Evolutionary conservation across 2,329 filamentous ascomycete genomes (phyloP).

Genomic region (Diplodia intermedia): DNA sequence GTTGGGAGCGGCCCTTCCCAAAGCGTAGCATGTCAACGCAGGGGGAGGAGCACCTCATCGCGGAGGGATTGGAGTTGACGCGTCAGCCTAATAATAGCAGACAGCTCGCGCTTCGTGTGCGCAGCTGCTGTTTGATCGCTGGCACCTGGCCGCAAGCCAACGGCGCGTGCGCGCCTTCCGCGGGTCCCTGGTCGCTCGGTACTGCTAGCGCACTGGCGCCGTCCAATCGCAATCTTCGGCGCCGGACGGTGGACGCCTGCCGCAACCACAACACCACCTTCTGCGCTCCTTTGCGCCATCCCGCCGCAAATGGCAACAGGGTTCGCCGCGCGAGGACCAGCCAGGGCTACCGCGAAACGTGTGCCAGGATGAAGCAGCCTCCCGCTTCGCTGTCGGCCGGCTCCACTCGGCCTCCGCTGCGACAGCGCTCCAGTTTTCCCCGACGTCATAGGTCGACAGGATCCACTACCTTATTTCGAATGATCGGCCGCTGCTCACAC

Average conservation of each 20-base stretch:
- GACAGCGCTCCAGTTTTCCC: constrained; percentile 23
- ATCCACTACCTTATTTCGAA: constrained; percentile 21
- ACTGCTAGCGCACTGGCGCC: background rate
- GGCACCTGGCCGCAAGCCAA: background rate
- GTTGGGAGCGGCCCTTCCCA: background rate
- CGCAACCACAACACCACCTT: background rate
- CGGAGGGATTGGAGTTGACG: background rate
- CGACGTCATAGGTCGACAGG: constrained; percentile 11
- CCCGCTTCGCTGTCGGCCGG: background rate
- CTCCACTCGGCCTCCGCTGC: constrained; percentile 15
- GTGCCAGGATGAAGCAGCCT: background rate
- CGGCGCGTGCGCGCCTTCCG: constrained; percentile 6
- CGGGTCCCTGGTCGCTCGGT: background rate
- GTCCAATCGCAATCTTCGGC: constrained; percentile 17
- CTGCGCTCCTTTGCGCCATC: background rate
- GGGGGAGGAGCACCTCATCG: background rate
- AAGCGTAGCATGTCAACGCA: background rate
- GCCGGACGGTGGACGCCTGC: background rate
- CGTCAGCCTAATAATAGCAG: constrained; percentile 17
- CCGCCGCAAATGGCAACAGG: background rate
- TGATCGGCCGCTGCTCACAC: constrained; percentile 5
- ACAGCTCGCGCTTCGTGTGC: constrained; percentile 14
- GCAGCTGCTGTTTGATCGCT: constrained; percentile 5
- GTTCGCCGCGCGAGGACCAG: background rate
- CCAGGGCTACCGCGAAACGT: background rate